A percentile compares a stretch with the other conserved stretches of the same genome.
These are phyloP conservation scores for Cryphonectria nitschkei DNA, from an alignment of 2,329 filamentous ascomycete genomes.

Conservation along the genomic window DNA sequence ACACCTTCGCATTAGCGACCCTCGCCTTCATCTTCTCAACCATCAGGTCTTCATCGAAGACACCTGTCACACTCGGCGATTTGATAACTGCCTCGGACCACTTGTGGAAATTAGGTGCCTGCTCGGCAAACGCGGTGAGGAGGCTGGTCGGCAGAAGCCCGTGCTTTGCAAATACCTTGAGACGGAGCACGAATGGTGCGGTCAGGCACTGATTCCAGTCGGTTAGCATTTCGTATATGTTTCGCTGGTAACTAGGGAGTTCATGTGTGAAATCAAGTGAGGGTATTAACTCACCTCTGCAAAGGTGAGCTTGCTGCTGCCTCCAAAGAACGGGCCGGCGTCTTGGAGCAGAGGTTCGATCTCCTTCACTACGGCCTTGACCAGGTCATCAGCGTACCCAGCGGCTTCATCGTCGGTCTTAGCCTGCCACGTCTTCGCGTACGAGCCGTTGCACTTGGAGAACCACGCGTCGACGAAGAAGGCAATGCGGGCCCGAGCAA, in stretches of 20 bases:
- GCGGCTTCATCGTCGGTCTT: conserved; percentile 55
- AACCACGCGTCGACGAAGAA: conserved; percentile 76
- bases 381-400: conserved; percentile 51
- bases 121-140: conserved; percentile 50
- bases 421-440: conserved; percentile 52
- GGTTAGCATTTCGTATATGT: neutral
- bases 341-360: conserved; percentile 70
- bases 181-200: conserved; percentile 32
- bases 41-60: conserved; percentile 59
- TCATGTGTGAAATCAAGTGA: neutral
- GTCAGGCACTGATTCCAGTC: conserved; percentile 32
- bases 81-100: conserved; percentile 66
- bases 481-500: conserved; percentile 67
- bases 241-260: no score
- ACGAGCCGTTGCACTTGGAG: conserved; percentile 58
- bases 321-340: conserved; percentile 65
- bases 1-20: conserved; percentile 34
- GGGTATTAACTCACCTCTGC: conserved; percentile 63
- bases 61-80: conserved; percentile 68
- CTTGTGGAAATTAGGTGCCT: conserved; percentile 67
- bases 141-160: conserved; percentile 56
- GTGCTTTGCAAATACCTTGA: conserved; percentile 46
- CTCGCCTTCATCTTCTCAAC: conserved; percentile 47
- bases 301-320: conserved; percentile 66
- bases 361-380: conserved; percentile 66